These are phyloP conservation scores for Mucor ambiguus DNA, from an alignment of 371 early-diverging fungal species.

Conservation along the genomic window DNA sequence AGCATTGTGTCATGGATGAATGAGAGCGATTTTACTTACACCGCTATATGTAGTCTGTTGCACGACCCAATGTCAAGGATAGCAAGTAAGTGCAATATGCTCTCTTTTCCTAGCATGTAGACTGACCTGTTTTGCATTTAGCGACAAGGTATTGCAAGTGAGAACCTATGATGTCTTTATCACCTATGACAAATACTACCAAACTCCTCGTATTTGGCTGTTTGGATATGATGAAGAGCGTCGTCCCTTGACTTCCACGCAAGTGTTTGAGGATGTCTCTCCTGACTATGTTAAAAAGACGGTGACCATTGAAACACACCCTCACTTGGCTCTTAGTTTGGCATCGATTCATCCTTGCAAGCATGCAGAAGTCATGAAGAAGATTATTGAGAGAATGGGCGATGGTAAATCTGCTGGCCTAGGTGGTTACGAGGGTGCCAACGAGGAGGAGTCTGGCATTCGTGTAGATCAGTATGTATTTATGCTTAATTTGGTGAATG, in stretches of 20 bases:
- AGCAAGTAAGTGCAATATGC: slow-evolving; percentile 11
- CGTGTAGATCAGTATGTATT: slow-evolving; percentile 89
- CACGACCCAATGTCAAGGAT: background rate
- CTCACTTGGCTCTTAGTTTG: slow-evolving; percentile 81
- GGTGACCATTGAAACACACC: slow-evolving; percentile 95
- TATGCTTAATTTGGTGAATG: background rate
- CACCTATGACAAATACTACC: slow-evolving; percentile 98
- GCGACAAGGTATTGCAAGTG: slow-evolving; percentile 89
- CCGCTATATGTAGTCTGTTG: slow-evolving; percentile 14
- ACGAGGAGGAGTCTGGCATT: slow-evolving; percentile 48
- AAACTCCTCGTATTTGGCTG: slow-evolving; percentile 96
- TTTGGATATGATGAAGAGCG: slow-evolving; percentile 96
- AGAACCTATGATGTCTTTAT: slow-evolving; percentile 97
- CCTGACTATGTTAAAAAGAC: slow-evolving; percentile 98
- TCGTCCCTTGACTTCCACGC: slow-evolving; percentile 78
- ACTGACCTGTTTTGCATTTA: slow-evolving; percentile 12
- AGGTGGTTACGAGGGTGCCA: slow-evolving; percentile 7
- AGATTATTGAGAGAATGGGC: slow-evolving; percentile 83
- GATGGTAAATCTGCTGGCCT: slow-evolving; percentile 43
- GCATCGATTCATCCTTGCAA: slow-evolving; percentile 98
- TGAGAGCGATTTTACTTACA: background rate
- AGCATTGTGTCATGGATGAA: background rate
- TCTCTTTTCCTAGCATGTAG: background rate
- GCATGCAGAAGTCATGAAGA: slow-evolving; percentile 98
- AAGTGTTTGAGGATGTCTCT: slow-evolving; percentile 96